Base-by-base conservation (phyloP, 177 flowering plant species). In the Tripterygium wilfordii region DNA sequence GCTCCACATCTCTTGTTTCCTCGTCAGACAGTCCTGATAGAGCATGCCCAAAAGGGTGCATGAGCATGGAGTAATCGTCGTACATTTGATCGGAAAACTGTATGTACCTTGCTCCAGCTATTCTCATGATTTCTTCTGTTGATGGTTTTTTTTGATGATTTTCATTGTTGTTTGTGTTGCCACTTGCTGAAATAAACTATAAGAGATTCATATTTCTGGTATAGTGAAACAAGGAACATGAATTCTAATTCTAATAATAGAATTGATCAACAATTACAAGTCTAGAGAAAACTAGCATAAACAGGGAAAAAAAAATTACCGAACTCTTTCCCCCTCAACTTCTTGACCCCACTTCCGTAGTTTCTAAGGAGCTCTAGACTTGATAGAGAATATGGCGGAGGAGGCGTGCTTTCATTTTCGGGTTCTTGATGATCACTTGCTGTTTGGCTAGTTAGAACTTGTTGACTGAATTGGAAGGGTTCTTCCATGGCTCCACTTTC, bases 1-100 rank as follows among this genome's bases (percentile, higher is more conserved):
- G 67, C 18, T 80, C 83, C 2, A 78, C 73, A 9, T 72, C 78
- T 45, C 49, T 56, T 8, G 36, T 50, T 36, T 78, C 85, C 17
- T 76, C 75, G 0, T 50, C 56, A 12, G 74, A 59, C 17, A 80
- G 68, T 10, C 71, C 69, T 0, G 62, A 51, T 14, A 81, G 53
- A 16, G 56, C 61, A 18, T 45, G 54, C 3, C 66, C 72, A 30
- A 51, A 71, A 26, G 72, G 74, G 46, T 69, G 71, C 49, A 40
- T 49, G 14, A 50, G 42, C 46, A 44, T 49, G 42, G 60, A 49
- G 16, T 59, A 42, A 21, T 62, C 62, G 25, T 45, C 63, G 36
- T 49, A 40, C 25, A 41, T 54, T 18, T 54, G 60, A 22, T 51
- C 33, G 13, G 55, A 64, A 43, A 56, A 63, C 5, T 69, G 51